Base-by-base conservation (phyloP, 305 asterid species). In the Caryopteris hybrid region DNA sequence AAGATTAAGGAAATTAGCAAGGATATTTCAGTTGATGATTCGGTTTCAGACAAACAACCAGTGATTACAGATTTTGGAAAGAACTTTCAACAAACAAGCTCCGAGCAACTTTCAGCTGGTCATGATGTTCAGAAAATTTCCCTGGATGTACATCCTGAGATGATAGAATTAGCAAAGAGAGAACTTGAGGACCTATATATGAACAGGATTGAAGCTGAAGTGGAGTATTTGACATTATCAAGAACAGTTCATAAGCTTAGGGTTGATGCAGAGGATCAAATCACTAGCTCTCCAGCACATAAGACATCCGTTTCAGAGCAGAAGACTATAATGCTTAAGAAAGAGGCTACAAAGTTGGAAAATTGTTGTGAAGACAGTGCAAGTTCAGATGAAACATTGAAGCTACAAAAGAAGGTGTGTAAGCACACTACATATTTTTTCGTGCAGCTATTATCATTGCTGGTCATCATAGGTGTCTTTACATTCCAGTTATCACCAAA, bases 201-300 rank as follows among this genome's bases (percentile, higher is more conserved):
- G 87, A 83, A 73, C 74, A 84, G 79, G 73, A 84, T 88, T 43
- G 97, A 85, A 85, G 84, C 88, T 13, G 98, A 89, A 77, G 83
- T 91, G 17, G 83, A 84, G 75, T 80, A 75, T 74, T 51, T 89
- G 59, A 68, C 72, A 8, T 71, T 84, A 60, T 83, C 90, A 58
- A 50, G 75, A 73, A 69, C 70, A 2, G 69, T 81, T 71, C 87
- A 73, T 61, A 72, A 81, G 34, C 70, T 76, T 67, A 81, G 66
- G 61, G 66, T 47, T 66, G 71, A 67, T 60, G 72, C 74, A 36
- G 75, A 31, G 21, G 80, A 81, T 77, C 89, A 80, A 69, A 73
- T 45, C 25, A 58, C 78, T 34, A 52, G 71, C 50, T 57, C 81
- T 69, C 78, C 77, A 80, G 81, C 78, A 18, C 81, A 68, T 38